phyloP scores from a whole-genome alignment of 163 green algal species.

The Chlamydomonas reinhardtii region DNA sequence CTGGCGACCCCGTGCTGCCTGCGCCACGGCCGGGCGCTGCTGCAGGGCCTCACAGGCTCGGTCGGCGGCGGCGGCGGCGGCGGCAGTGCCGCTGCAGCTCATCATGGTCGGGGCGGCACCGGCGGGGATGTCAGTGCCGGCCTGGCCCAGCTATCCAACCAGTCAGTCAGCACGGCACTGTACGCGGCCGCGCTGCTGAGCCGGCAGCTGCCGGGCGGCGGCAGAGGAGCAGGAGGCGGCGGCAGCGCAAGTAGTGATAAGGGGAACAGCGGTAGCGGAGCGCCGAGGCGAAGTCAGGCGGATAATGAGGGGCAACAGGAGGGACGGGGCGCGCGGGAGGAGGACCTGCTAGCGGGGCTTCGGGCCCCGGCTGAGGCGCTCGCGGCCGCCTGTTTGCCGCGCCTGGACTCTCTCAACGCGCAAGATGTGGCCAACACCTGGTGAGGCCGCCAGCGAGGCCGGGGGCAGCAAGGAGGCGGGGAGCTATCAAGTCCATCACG shows the following conservation, averaged over 20 bases:
- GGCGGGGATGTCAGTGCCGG: no score
- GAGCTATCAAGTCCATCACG: no score
- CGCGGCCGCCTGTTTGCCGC: constrained; percentile 3
- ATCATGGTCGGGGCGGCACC: no score
- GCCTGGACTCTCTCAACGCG: background rate
- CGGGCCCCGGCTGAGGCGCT: background rate
- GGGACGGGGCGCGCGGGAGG: background rate
- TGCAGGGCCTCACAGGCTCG: no score
- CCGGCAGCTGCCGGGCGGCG: no score
- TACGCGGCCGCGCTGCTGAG: background rate
- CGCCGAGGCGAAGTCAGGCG: no score
- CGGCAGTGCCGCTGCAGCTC: no score
- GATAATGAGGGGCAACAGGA: background rate
- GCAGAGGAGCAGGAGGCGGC: background rate
- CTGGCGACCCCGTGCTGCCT: background rate
- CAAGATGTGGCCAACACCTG: constrained; percentile 4
- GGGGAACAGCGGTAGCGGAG: background rate
- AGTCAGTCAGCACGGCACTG: background rate
- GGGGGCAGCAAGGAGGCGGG: no score
- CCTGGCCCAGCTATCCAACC: background rate
- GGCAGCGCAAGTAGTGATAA: background rate
- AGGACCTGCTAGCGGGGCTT: background rate
- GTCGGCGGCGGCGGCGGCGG: no score
- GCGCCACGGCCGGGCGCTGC: no score
- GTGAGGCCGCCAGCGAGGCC: no score